These are phyloP conservation scores for Penicillium argentinense DNA, from an alignment of 495 filamentous ascomycete species.

Conservation along the genomic window DNA sequence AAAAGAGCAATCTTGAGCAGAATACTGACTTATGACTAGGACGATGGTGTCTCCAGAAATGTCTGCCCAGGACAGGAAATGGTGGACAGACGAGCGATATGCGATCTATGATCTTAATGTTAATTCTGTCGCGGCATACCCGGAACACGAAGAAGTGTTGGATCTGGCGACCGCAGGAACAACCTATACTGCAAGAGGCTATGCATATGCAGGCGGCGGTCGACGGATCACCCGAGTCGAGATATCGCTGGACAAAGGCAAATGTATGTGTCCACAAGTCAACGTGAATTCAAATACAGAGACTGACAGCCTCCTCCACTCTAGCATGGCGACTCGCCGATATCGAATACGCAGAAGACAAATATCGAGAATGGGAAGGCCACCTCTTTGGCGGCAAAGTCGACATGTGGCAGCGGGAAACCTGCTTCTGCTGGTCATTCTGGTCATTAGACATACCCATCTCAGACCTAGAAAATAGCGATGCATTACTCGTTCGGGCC, in stretches of 20 bases:
- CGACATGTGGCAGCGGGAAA: conserved; percentile 81
- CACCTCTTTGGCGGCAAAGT: conserved; percentile 74
- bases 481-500: conserved; percentile 78
- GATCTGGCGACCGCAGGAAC: conserved; percentile 47
- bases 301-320: conserved; percentile 15
- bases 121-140: conserved; percentile 82
- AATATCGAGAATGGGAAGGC: conserved; percentile 69
- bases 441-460: conserved; percentile 78
- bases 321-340: conserved; percentile 77
- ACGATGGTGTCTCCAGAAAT: conserved; percentile 86
- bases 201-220: conserved; percentile 91
- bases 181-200: conserved; percentile 70
- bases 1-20: not conserved
- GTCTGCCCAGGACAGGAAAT: conserved; percentile 68
- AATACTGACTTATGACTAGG: conserved; percentile 23
- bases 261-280: conserved; percentile 9
- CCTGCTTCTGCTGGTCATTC: conserved; percentile 91
- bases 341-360: conserved; percentile 84
- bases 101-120: conserved; percentile 93
- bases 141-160: conserved; percentile 75
- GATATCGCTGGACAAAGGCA: conserved; percentile 68
- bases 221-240: conserved; percentile 81
- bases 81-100: conserved; percentile 91
- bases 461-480: conserved; percentile 57
- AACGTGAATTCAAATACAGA: not conserved